A percentile compares a stretch with the other conserved stretches of the same genome.
Conservation (phyloP, 208 protist species). For the Leishmania guyanensis region DNA sequence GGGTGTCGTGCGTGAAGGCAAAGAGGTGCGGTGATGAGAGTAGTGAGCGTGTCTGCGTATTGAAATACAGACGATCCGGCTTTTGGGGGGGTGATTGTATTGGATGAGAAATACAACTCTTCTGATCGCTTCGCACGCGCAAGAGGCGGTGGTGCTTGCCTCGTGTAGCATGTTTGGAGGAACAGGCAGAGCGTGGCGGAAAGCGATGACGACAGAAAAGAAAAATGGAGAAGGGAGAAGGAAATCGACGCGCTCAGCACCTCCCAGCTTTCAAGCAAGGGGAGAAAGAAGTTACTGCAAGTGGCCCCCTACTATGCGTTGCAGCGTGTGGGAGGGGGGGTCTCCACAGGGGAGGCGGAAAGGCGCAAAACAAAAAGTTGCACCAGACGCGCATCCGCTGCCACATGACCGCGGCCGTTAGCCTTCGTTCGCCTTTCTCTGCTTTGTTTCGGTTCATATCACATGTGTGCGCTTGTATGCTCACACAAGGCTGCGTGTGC, state of each 20-base stretch:
- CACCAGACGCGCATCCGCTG: not conserved
- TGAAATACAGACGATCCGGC: not conserved
- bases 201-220: not conserved
- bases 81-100: too few relatives aligned
- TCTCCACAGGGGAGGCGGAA: not conserved
- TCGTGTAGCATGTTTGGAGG: not conserved
- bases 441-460: not conserved
- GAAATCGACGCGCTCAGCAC: not conserved
- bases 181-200: not conserved
- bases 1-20: not conserved
- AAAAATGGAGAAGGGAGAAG: not conserved
- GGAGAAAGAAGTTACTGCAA: not conserved
- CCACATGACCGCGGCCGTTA: not conserved
- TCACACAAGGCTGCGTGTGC: not conserved
- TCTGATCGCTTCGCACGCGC: not conserved
- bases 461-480: not conserved
- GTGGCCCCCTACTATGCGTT: not conserved
- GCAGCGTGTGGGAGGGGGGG: not conserved
- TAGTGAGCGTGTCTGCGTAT: not conserved
- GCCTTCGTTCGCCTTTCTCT: not conserved
- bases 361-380: not conserved
- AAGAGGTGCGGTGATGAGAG: not conserved
- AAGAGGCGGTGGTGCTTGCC: not conserved
- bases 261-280: not conserved
- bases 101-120: not conserved